Conservation (phyloP, 2,329 filamentous ascomycete genomes). For the Diaporthe ilicicola region DNA sequence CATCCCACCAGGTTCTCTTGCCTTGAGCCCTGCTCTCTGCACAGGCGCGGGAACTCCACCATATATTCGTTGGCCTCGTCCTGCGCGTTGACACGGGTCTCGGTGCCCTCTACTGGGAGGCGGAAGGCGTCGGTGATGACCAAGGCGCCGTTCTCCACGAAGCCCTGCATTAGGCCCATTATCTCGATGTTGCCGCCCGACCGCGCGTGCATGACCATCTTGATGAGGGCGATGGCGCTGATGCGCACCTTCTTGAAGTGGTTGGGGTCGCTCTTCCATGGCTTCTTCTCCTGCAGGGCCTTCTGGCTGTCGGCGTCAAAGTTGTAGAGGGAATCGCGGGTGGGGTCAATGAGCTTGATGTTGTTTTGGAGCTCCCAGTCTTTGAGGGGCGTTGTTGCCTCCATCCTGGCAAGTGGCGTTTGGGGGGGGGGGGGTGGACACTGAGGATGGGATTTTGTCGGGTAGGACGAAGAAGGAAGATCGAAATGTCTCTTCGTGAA, state of each 20-base stretch:
- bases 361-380: constrained; percentile 81
- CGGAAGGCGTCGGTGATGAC: constrained; percentile 95
- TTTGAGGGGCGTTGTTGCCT: constrained; percentile 30
- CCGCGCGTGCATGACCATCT: constrained; percentile 99
- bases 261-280: constrained; percentile 81
- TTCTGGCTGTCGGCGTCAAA: constrained; percentile 78
- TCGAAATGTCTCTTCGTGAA: not conserved
- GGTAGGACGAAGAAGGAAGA: not conserved
- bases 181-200: constrained; percentile 91
- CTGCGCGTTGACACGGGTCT: constrained; percentile 96
- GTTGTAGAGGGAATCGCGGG: constrained; percentile 89
- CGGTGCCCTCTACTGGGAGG: constrained; percentile 95
- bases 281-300: constrained; percentile 67
- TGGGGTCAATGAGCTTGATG: constrained; percentile 82
- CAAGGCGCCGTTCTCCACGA: constrained; percentile 84
- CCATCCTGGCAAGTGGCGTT: constrained; percentile 23
- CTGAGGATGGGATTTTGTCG: not conserved
- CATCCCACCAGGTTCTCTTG: constrained; percentile 95
- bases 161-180: constrained; percentile 98
- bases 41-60: constrained; percentile 81
- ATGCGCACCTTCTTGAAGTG: constrained; percentile 96
- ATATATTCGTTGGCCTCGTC: constrained; percentile 98
- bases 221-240: constrained; percentile 90
- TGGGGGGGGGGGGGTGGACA: not conserved
- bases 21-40: constrained; percentile 74